A percentile compares a stretch with the other conserved stretches of the same genome.
These are phyloP conservation scores for Scutellaria barbata DNA, from an alignment of 257 asterid species.

Conservation along the genomic window DNA sequence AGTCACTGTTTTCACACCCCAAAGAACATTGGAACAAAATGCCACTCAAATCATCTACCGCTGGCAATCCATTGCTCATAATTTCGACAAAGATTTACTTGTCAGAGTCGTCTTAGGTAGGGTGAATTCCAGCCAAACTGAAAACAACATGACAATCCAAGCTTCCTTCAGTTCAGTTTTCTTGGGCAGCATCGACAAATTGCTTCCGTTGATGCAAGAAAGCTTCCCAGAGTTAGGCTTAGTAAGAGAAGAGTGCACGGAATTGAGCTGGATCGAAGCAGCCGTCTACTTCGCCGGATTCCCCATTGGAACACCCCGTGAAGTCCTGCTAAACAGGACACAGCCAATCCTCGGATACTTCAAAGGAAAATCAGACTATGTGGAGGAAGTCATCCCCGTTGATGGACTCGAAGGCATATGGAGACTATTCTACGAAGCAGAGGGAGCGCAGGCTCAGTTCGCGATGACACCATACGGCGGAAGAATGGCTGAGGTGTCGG, in stretches of 20 bases:
- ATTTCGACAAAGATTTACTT: not conserved
- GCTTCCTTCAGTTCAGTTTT: conserved; percentile 11
- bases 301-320: not conserved
- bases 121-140: not conserved
- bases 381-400: conserved; percentile 14
- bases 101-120: not conserved
- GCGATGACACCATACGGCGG: conserved; percentile 36
- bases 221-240: conserved; percentile 40
- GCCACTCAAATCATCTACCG: conserved; percentile 26
- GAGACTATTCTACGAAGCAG: conserved; percentile 9
- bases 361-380: conserved; percentile 37
- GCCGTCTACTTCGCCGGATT: not conserved
- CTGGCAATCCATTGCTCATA: conserved; percentile 38
- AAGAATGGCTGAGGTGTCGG: conserved; percentile 24
- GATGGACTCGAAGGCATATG: conserved; percentile 16
- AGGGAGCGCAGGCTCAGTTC: conserved; percentile 10
- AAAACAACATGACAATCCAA: conserved; percentile 10
- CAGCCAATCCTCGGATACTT: not conserved
- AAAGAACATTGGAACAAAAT: conserved; percentile 24
- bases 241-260: conserved; percentile 32
- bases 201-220: conserved; percentile 22
- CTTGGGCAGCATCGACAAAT: conserved; percentile 28
- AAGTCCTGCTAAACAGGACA: conserved; percentile 16
- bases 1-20: conserved; percentile 18
- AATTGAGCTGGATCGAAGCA: conserved; percentile 37